phyloP scores from a whole-genome alignment of 176 grass and related monocot species.

The Triticum monococcum region DNA sequence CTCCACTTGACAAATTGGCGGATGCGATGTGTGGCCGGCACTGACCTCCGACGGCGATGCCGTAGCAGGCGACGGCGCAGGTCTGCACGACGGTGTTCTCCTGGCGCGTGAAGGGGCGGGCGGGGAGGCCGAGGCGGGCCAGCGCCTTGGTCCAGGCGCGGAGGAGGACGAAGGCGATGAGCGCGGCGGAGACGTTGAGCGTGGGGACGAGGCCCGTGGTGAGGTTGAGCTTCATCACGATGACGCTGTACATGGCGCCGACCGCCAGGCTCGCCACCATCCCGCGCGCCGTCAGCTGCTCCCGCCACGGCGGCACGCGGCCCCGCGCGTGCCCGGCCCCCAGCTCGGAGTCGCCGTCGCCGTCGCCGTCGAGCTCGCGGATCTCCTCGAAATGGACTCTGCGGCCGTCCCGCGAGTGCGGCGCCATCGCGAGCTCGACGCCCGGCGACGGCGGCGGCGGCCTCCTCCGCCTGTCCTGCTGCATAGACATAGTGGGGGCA shows the following conservation, averaged over 20 bases:
- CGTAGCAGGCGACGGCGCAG: constrained; percentile 94
- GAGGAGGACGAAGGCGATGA: constrained; percentile 89
- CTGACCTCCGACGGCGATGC: constrained; percentile 75
- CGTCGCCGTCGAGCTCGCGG: constrained; percentile 17
- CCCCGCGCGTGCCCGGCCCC: neutral
- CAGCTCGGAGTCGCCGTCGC: constrained; percentile 1
- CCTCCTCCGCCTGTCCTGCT: constrained; percentile 41
- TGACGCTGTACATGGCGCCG: constrained; percentile 82
- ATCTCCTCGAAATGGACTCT: neutral
- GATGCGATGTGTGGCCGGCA: neutral
- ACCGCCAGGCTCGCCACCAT: constrained; percentile 70
- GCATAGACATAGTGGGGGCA: constrained; percentile 28
- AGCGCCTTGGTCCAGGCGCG: constrained; percentile 73
- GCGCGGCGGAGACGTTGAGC: constrained; percentile 93
- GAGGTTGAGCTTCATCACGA: constrained; percentile 91
- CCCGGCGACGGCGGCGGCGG: neutral
- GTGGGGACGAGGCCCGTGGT: constrained; percentile 87
- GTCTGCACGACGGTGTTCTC: constrained; percentile 98
- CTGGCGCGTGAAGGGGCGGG: constrained; percentile 79
- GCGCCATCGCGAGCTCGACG: constrained; percentile 34
- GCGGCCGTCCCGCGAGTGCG: neutral
- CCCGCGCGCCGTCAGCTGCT: constrained; percentile 77
- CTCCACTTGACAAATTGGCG: neutral
- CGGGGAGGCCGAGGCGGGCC: constrained; percentile 42
- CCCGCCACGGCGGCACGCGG: constrained; percentile 63